These are phyloP conservation scores for Daucus carota DNA, from an alignment of 129 eudicot genomes.

Conservation along the genomic window DNA sequence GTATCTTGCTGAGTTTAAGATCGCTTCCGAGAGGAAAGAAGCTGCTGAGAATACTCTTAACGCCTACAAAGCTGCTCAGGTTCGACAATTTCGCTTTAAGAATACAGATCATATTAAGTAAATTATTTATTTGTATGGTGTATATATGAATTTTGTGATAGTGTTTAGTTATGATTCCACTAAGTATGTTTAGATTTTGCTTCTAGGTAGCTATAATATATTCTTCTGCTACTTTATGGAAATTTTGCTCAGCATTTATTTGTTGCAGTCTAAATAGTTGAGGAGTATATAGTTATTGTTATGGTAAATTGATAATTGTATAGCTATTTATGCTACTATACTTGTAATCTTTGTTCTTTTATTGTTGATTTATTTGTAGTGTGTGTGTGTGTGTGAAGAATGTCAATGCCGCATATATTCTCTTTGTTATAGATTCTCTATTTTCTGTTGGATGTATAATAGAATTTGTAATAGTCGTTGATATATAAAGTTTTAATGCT, in stretches of 20 bases:
- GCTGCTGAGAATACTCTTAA: conserved; percentile 21
- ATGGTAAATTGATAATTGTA: not conserved
- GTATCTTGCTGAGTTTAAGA: conserved; percentile 30
- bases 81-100: not conserved
- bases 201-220: not conserved
- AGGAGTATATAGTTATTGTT: not conserved
- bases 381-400: too few relatives aligned
- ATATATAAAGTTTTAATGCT: not conserved
- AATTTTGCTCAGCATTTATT: not conserved
- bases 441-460: not conserved
- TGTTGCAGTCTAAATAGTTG: not conserved
- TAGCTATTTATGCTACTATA: not conserved
- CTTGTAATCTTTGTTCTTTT: not conserved
- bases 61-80: conserved; percentile 41
- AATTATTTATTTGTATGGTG: not conserved
- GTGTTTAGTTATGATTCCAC: not conserved
- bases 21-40: conserved; percentile 24
- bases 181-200: not conserved
- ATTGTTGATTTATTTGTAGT: not conserved
- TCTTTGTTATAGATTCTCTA: not conserved
- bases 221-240: not conserved
- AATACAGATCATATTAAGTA: too few relatives aligned
- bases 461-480: not conserved
- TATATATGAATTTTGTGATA: not conserved
- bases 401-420: too few relatives aligned